Percentiles rank a stretch among this genome's conserved stretches.
These are phyloP conservation scores for Phytophthora citricola DNA, from an alignment of 352 stramenopile species.

Conservation along the genomic window DNA sequence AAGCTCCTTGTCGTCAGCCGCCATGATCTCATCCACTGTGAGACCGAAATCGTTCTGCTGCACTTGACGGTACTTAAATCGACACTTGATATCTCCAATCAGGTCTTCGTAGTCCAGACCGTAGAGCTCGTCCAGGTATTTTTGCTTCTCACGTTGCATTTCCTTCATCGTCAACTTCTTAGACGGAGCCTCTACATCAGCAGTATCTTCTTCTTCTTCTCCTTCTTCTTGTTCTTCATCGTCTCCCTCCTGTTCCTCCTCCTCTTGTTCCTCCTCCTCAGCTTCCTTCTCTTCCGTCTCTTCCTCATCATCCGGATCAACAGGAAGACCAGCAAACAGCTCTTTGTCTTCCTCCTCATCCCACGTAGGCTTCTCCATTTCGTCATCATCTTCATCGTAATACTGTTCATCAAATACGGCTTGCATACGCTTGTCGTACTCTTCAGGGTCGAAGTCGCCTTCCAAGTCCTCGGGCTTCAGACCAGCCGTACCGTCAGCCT, in stretches of 20 bases:
- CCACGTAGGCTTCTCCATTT: constrained; percentile 82
- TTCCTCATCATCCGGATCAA: constrained; percentile 66
- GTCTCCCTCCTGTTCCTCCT: constrained; percentile 37
- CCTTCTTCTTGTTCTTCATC: constrained; percentile 42
- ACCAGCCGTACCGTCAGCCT: constrained; percentile 49
- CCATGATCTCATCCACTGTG: constrained; percentile 97
- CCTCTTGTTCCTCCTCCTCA: constrained; percentile 22
- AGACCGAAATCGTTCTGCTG: constrained; percentile 97
- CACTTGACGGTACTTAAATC: constrained; percentile 98
- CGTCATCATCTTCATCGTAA: constrained; percentile 91
- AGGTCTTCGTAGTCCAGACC: constrained; percentile 99
- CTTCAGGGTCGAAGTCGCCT: constrained; percentile 96
- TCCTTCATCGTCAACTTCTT: constrained; percentile 68
- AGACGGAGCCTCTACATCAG: constrained; percentile 33
- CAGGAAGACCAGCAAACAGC: constrained; percentile 77
- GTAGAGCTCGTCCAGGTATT: constrained; percentile 97
- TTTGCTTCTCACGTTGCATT: constrained; percentile 86
- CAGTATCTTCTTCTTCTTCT: constrained; percentile 51
- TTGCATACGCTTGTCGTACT: constrained; percentile 97
- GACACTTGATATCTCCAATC: constrained; percentile 96
- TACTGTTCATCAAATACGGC: constrained; percentile 98
- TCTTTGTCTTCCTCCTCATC: constrained; percentile 87
- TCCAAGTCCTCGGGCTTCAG: constrained; percentile 86
- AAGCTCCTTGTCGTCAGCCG: constrained; percentile 96
- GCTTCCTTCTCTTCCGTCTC: constrained; percentile 44